These are phyloP conservation scores for Alternaria dauci DNA, from an alignment of 2,329 filamentous ascomycete species.

Conservation along the genomic window DNA sequence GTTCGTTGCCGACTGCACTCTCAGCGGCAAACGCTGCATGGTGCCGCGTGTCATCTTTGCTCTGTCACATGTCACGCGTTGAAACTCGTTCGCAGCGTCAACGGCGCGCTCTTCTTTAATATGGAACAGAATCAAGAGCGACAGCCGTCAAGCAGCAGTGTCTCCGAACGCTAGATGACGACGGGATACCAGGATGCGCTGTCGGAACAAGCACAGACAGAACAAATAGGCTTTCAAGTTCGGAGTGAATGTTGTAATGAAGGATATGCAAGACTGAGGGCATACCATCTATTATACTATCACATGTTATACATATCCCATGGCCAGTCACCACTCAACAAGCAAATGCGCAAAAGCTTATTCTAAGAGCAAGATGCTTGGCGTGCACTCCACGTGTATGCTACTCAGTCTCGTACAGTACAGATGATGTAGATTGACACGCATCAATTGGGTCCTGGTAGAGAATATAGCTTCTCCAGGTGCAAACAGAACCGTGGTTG, in stretches of 20 bases:
- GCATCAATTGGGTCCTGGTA: not conserved
- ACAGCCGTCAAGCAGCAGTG: not conserved
- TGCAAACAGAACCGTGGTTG: not conserved
- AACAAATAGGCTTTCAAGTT: not conserved
- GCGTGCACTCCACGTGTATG: conserved; percentile 6
- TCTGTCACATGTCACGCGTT: conserved; percentile 2
- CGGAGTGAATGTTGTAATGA: not conserved
- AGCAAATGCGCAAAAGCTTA: conserved; percentile 21
- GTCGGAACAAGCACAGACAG: not conserved
- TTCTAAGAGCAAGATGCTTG: conserved; percentile 14
- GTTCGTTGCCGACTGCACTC: not conserved
- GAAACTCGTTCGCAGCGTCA: not conserved
- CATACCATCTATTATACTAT: not conserved
- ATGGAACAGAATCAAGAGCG: not conserved
- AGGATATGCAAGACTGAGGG: not conserved
- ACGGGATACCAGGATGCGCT: not conserved
- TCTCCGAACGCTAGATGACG: conserved; percentile 1
- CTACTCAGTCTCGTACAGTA: not conserved
- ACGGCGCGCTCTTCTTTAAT: not conserved
- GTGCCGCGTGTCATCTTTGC: conserved; percentile 4
- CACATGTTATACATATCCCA: not conserved
- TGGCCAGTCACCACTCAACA: conserved; percentile 13
- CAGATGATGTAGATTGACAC: not conserved
- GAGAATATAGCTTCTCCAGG: not conserved
- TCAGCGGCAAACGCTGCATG: not conserved